phyloP scores from a whole-genome alignment of 768 basidiomycete genomes.

The Collybia mongolica region DNA sequence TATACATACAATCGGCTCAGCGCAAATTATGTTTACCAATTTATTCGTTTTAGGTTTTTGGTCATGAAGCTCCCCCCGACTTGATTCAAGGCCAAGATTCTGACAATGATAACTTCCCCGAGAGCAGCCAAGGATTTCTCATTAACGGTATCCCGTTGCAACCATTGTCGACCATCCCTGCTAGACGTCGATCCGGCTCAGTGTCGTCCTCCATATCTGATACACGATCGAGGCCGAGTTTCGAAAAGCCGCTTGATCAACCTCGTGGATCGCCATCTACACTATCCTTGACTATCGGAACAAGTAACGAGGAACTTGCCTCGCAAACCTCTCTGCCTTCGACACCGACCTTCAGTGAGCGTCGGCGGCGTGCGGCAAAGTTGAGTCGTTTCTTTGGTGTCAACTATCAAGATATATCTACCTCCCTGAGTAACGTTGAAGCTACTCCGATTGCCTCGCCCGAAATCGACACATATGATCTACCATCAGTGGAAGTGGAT shows the following conservation, averaged over 20 bases:
- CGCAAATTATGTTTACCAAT: too few species aligned
- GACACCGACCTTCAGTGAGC: neutral
- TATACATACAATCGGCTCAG: too few species aligned
- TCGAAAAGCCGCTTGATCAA: neutral
- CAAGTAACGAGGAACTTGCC: neutral
- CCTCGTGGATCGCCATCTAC: neutral
- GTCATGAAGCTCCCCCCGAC: too few species aligned
- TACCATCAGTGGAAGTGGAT: too few species aligned
- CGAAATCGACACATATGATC: too few species aligned
- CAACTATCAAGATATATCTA: conserved; percentile 41
- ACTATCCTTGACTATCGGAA: neutral
- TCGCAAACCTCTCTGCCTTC: neutral
- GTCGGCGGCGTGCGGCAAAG: conserved; percentile 11
- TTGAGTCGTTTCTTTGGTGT: conserved; percentile 59
- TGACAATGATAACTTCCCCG: too few species aligned
- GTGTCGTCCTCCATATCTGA: conserved; percentile 7
- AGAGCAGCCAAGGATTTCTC: too few species aligned
- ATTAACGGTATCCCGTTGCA: too few species aligned
- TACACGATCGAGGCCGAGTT: neutral
- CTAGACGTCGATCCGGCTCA: conserved; percentile 13
- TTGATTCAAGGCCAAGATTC: too few species aligned
- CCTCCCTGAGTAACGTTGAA: too few species aligned
- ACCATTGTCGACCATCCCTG: neutral
- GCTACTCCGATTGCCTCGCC: too few species aligned
- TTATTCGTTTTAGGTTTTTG: too few species aligned